Conservation (phyloP, 2,329 filamentous ascomycete genomes). For the Colletotrichum camelliae region DNA sequence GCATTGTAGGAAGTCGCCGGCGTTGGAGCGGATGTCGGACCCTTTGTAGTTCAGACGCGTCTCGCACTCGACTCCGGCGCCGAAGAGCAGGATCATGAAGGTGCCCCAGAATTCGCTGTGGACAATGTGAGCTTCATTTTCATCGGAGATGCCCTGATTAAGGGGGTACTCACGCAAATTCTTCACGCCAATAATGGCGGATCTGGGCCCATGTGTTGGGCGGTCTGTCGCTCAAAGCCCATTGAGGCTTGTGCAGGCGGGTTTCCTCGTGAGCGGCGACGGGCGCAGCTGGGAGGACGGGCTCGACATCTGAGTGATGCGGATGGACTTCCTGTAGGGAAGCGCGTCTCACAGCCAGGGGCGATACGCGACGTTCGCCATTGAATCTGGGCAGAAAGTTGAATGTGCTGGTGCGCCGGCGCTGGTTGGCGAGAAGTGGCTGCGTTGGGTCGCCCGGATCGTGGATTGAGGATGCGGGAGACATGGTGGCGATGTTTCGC, state of each 20-base stretch:
- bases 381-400: neutral
- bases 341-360: neutral
- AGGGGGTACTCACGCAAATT: constrained; percentile 1
- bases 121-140: neutral
- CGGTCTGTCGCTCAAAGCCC: constrained; percentile 12
- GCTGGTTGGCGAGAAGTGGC: constrained; percentile 2
- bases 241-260: constrained; percentile 19
- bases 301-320: constrained; percentile 12
- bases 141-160: neutral
- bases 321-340: constrained; percentile 17
- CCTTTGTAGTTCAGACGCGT: constrained; percentile 4
- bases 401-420: neutral
- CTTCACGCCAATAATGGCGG: constrained; percentile 11
- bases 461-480: constrained; percentile 6
- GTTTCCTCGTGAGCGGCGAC: constrained; percentile 15
- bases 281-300: constrained; percentile 11
- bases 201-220: constrained; percentile 17
- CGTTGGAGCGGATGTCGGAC: constrained; percentile 10
- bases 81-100: constrained; percentile 18
- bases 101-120: constrained; percentile 17
- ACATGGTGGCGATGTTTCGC: neutral
- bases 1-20: constrained; percentile 17
- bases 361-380: neutral
- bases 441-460: constrained; percentile 11
- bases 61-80: constrained; percentile 18